Base-by-base conservation (phyloP, 2,329 filamentous ascomycete species). In the Rhynchosporium agropyri region DNA sequence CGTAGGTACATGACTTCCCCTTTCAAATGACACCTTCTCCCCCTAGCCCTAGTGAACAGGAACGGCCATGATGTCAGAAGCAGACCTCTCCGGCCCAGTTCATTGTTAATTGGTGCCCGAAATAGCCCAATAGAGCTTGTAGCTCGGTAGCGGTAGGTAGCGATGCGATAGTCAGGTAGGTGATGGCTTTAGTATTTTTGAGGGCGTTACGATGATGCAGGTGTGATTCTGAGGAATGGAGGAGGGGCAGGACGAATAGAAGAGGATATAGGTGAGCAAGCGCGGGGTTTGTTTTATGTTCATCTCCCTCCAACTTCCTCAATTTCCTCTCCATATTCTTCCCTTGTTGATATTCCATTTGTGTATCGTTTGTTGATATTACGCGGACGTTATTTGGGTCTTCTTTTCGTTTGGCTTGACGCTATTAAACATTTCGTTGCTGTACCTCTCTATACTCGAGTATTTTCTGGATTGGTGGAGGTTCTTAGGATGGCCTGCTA, bases 191-290 rank as follows among this genome's bases (percentile, higher is more conserved):
- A 36, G 33, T 36, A 10, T 9, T 42, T 40, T 56, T 13, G 20
- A 51, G 49, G 64, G 65, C 65, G 65, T 57, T 66, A 66, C 61
- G 61, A 63, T 63, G 58, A 65, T 65, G 64, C 61, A 65, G 43
- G 56, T 28, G 33, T 53, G 57, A n/a, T 55, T 13, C 54, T 51
- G 43, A 15, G 55, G 57, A 20, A 20, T 20, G 20, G 20, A 20
- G 20, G 20, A 20, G 20, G 20, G 20, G 20, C 20, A 20, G 20
- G 20, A 20, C 20, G 20, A 20, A 20, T 20, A 20, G 20, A 20
- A 20, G 20, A 20, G 20, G 20, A 20, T 20, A 20, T 20, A 20
- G 20, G 20, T 20, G 20, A 20, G 20, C 33, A 51, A 62, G 63
- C 59, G 56, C 59, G 63, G 60, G 53, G 53, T 62, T 51, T 63